A percentile compares a stretch with the other conserved stretches of the same genome.
phyloP scores from a whole-genome alignment of 1,139 yeast species.

The Yamadazyma pseudoaaseri region DNA sequence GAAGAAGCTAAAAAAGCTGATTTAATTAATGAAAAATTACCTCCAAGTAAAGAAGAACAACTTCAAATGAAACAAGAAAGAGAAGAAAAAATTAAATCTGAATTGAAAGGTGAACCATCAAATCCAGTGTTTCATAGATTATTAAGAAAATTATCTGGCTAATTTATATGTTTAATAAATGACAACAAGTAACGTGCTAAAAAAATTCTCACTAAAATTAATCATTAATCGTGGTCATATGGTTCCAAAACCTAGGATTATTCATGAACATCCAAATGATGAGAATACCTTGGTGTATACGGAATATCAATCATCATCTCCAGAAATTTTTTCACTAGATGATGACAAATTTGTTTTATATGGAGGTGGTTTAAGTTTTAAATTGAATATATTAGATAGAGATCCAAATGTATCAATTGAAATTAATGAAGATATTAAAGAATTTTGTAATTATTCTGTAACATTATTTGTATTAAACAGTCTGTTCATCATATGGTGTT shows the following conservation, averaged over 20 bases:
- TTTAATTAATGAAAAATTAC: constrained; percentile 80
- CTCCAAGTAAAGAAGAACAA: constrained; percentile 71
- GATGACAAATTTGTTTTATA: constrained; percentile 44
- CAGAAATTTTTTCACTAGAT: constrained; percentile 36
- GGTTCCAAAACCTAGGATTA: constrained; percentile 17
- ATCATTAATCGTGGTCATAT: no score
- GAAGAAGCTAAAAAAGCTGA: constrained; percentile 87
- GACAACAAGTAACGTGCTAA: neutral
- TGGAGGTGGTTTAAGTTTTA: constrained; percentile 34
- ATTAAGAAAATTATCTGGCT: constrained; percentile 37
- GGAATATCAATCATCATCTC: constrained; percentile 38
- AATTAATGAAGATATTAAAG: constrained; percentile 9
- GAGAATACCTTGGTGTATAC: constrained; percentile 41
- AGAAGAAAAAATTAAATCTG: constrained; percentile 37
- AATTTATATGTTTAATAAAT: neutral
- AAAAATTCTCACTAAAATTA: neutral
- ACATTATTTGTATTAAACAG: constrained; percentile 41
- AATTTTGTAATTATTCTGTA: constrained; percentile 11
- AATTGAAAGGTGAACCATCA: constrained; percentile 38
- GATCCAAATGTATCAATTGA: constrained; percentile 19
- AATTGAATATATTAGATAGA: constrained; percentile 15
- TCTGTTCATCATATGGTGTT: constrained; percentile 36
- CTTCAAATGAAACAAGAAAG: constrained; percentile 46
- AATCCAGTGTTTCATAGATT: constrained; percentile 44
- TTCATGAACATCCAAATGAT: constrained; percentile 36